phyloP scores from a whole-genome alignment of 352 stramenopile species.

The Phytophthora kernoviae region DNA sequence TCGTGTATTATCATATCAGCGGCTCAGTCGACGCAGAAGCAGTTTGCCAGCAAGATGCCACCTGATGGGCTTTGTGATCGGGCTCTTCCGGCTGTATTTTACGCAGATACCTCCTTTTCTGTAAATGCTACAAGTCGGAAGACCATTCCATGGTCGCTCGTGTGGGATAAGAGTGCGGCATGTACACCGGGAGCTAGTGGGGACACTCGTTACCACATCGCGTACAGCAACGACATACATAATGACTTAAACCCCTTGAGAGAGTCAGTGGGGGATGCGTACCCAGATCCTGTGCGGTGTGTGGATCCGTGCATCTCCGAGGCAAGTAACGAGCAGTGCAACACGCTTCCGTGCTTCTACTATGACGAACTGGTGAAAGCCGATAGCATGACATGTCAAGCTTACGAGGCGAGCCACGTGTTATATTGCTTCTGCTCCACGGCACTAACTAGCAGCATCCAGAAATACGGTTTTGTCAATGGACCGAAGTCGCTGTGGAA shows the following conservation, averaged over 20 bases:
- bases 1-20: constrained; percentile 52
- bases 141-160: constrained; percentile 29
- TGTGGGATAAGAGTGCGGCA: constrained; percentile 25
- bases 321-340: constrained; percentile 27
- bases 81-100: constrained; percentile 44
- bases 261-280: constrained; percentile 14
- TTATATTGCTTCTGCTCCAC: constrained; percentile 55
- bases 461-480: constrained; percentile 35
- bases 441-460: constrained; percentile 31
- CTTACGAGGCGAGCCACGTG: constrained; percentile 42
- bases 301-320: constrained; percentile 44
- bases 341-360: constrained; percentile 56
- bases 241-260: constrained; percentile 21
- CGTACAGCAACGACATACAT: constrained; percentile 36
- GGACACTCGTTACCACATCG: constrained; percentile 36
- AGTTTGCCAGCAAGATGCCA: constrained; percentile 43
- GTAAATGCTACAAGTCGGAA: constrained; percentile 9
- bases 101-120: constrained; percentile 28
- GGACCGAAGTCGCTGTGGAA: constrained; percentile 42
- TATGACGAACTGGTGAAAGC: constrained; percentile 28
- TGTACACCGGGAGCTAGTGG: constrained; percentile 22
- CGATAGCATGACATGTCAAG: constrained; percentile 27
- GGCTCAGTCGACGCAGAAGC: constrained; percentile 44
- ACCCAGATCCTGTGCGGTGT: constrained; percentile 33
- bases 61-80: constrained; percentile 41